Percentiles rank a stretch among this genome's conserved stretches.
phyloP scores from a whole-genome alignment of 2,329 filamentous ascomycete species.

The Hymenoscyphus occultus region DNA sequence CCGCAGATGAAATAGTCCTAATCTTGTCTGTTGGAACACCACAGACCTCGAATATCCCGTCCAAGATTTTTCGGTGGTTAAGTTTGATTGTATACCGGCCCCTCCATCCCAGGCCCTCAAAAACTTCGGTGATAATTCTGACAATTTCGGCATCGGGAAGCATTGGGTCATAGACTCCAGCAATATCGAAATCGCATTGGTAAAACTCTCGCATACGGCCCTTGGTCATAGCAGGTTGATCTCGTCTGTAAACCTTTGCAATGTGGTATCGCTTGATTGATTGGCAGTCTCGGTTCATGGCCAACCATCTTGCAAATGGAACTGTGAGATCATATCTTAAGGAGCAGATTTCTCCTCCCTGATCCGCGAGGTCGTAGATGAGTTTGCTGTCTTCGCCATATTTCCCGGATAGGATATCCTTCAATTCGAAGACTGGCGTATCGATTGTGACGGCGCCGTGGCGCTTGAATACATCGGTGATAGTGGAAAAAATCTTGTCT shows the following conservation, averaged over 20 bases:
- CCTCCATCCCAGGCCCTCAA: conserved; percentile 73
- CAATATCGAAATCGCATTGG: conserved; percentile 96
- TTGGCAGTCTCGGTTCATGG: conserved; percentile 77
- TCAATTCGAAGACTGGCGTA: conserved; percentile 81
- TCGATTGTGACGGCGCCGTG: conserved; percentile 78
- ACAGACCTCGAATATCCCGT: conserved; percentile 87
- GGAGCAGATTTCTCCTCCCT: conserved; percentile 81
- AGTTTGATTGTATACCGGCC: conserved; percentile 74
- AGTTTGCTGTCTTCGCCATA: conserved; percentile 91
- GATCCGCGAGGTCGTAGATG: conserved; percentile 85
- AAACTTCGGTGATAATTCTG: conserved; percentile 80
- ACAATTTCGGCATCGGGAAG: conserved; percentile 88
- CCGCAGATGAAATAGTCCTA: conserved; percentile 83
- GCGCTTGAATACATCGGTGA: conserved; percentile 77
- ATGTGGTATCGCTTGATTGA: conserved; percentile 94
- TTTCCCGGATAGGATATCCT: conserved; percentile 83
- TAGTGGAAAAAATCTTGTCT: conserved; percentile 74
- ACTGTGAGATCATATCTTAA: conserved; percentile 86
- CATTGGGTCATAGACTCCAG: conserved; percentile 84
- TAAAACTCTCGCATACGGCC: conserved; percentile 95
- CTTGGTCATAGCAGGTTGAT: conserved; percentile 83
- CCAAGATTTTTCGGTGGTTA: conserved; percentile 91
- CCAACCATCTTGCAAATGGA: conserved; percentile 86
- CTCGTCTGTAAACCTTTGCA: conserved; percentile 82
- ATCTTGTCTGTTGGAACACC: conserved; percentile 87